These are phyloP conservation scores for Ceratocystis smalleyi DNA, from an alignment of 2,329 filamentous ascomycete species.

Conservation along the genomic window DNA sequence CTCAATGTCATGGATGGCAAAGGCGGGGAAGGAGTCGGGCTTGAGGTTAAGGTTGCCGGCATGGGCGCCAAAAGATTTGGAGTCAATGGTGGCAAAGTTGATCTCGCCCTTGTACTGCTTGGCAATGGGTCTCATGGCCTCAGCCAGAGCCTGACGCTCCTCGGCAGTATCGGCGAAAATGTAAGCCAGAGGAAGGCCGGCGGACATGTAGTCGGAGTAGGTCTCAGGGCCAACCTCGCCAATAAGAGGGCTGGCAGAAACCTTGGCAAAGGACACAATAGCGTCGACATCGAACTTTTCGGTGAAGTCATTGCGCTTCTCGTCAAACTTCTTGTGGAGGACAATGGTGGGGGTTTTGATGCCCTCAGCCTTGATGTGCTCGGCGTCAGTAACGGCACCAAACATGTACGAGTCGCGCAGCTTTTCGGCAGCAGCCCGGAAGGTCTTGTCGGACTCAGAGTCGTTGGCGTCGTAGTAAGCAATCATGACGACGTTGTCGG, in stretches of 20 bases:
- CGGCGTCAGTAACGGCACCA: constrained; percentile 68
- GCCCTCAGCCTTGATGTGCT: constrained; percentile 75
- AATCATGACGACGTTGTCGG: constrained; percentile 90
- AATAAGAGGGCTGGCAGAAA: constrained; percentile 71
- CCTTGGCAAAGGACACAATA: constrained; percentile 72
- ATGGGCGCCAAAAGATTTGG: constrained; percentile 84
- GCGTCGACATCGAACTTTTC: constrained; percentile 69
- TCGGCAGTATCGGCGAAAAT: constrained; percentile 89
- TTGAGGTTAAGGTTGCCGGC: constrained; percentile 95
- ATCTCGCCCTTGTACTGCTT: constrained; percentile 84
- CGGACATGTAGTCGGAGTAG: constrained; percentile 85
- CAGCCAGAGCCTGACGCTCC: constrained; percentile 66
- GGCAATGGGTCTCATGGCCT: constrained; percentile 69
- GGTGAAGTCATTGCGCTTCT: constrained; percentile 75
- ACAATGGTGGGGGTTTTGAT: constrained; percentile 76
- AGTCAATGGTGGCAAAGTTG: constrained; percentile 97
- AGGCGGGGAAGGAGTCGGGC: constrained; percentile 85
- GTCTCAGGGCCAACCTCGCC: constrained; percentile 96
- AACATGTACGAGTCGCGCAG: constrained; percentile 88
- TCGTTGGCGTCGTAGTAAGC: constrained; percentile 69
- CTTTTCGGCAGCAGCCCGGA: constrained; percentile 54
- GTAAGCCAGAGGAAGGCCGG: constrained; percentile 85
- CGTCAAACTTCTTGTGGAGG: constrained; percentile 95
- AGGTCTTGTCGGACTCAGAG: constrained; percentile 78
- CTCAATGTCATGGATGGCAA: constrained; percentile 87